These are phyloP conservation scores for Tylopilus sp. DNA, from an alignment of 1,284 basidiomycete species.

Conservation along the genomic window DNA sequence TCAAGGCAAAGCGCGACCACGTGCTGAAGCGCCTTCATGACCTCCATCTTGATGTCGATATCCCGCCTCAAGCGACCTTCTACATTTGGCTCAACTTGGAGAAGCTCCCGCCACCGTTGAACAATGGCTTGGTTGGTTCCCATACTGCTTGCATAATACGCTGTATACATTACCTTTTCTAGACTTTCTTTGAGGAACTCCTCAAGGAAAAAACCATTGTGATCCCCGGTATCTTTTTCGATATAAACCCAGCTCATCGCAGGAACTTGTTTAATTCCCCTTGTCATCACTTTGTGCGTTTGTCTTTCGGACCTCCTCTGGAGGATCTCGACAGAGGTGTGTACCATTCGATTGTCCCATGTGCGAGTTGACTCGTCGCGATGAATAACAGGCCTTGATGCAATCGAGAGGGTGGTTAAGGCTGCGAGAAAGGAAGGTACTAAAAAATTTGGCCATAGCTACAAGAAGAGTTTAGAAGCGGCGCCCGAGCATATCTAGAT, in stretches of 20 bases:
- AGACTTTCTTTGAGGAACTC: conserved; percentile 94
- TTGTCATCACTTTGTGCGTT: conserved; percentile 83
- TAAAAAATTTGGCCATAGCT: conserved; percentile 59
- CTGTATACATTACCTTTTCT: conserved; percentile 2
- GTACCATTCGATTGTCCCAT: conserved; percentile 15
- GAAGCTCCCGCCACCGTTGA: conserved; percentile 72
- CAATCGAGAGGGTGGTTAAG: conserved; percentile 75
- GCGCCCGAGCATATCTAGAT: conserved; percentile 27
- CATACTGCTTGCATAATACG: not conserved
- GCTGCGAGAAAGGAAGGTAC: conserved; percentile 64
- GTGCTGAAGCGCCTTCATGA: conserved; percentile 78
- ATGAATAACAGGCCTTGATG: conserved; percentile 64
- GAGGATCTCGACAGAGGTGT: conserved; percentile 77
- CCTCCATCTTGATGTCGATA: conserved; percentile 71
- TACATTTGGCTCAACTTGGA: conserved; percentile 91
- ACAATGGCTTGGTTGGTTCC: conserved; percentile 74
- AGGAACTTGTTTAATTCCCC: conserved; percentile 87
- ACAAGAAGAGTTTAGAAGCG: conserved; percentile 57
- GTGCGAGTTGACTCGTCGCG: not conserved
- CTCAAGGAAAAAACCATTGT: conserved; percentile 89
- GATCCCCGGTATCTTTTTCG: conserved; percentile 90
- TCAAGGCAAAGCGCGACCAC: conserved; percentile 88
- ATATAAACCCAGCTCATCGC: conserved; percentile 81
- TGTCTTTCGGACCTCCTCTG: conserved; percentile 86
- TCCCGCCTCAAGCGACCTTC: conserved; percentile 78